These are phyloP conservation scores for Hymenoscyphus fraxineus DNA, from an alignment of 2,329 filamentous ascomycete species.

Conservation along the genomic window DNA sequence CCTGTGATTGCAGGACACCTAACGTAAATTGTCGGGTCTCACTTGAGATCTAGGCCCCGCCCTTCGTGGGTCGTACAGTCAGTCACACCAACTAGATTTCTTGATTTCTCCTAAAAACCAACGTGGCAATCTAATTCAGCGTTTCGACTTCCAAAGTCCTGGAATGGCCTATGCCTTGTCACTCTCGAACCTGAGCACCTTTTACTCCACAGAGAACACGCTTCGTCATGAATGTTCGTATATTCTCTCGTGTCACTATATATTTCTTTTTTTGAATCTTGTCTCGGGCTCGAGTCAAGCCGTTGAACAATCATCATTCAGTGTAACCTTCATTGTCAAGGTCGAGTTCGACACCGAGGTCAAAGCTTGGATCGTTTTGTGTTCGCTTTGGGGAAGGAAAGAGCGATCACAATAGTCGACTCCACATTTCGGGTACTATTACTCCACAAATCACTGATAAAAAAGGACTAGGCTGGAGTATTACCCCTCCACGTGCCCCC, in stretches of 20 bases:
- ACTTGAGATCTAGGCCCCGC: neutral
- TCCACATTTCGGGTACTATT: too few species aligned
- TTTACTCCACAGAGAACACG: neutral
- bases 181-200: neutral
- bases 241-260: neutral
- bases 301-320: neutral
- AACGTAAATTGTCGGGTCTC: constrained; percentile 1
- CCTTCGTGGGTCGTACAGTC: neutral
- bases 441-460: too few species aligned
- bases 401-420: too few species aligned
- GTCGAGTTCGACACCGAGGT: neutral
- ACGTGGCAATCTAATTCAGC: neutral
- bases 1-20: neutral
- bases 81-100: neutral
- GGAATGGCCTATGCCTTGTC: neutral
- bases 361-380: neutral
- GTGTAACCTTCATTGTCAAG: neutral
- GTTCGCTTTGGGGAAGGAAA: too few species aligned
- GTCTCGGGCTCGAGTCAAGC: neutral
- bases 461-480: too few species aligned
- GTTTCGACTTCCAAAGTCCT: neutral
- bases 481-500: too few species aligned
- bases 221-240: neutral
- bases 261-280: neutral
- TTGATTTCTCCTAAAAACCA: neutral